Evolutionary conservation across 345 rosid genomes (phyloP).

Genomic region (Corchorus olitorius): DNA sequence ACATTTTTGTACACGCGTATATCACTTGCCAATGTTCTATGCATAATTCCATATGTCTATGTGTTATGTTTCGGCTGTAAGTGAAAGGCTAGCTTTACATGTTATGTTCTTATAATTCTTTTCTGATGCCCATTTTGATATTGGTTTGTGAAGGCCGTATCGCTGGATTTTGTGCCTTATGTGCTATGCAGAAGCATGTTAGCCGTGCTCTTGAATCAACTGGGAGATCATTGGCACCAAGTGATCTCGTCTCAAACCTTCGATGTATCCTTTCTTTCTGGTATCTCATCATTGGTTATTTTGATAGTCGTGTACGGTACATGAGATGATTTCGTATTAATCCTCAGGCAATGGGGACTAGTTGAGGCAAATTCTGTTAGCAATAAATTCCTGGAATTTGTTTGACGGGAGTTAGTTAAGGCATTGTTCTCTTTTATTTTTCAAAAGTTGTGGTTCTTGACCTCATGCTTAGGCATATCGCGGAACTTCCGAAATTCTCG

Average conservation of each 20-base stretch:
- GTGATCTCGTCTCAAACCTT: slow-evolving; percentile 85
- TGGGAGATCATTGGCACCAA: slow-evolving; percentile 78
- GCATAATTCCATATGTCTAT: not conserved
- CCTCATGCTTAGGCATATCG: slow-evolving; percentile 73
- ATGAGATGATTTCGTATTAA: not conserved
- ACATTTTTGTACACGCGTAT: not conserved
- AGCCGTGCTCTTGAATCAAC: slow-evolving; percentile 71
- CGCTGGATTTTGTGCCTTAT: slow-evolving; percentile 93
- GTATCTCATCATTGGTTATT: slow-evolving; percentile 11
- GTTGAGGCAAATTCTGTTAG: not conserved
- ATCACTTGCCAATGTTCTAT: not conserved
- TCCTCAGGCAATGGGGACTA: not conserved
- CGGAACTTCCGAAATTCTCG: slow-evolving; percentile 74
- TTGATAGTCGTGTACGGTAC: not conserved
- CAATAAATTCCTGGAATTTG: not conserved
- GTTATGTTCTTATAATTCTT: not conserved
- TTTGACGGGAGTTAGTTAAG: not conserved
- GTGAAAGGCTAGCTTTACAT: not conserved
- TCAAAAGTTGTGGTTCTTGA: slow-evolving; percentile 40
- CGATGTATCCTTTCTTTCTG: slow-evolving; percentile 66
- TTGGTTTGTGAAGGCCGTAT: slow-evolving; percentile 66
- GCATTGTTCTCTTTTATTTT: slow-evolving; percentile 1
- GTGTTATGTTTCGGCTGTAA: not conserved
- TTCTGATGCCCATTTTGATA: slow-evolving; percentile 17
- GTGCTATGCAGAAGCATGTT: slow-evolving; percentile 97